Evolutionary conservation across 2,329 filamentous ascomycete species (phyloP).

Genomic region (Cladosporium sp.): DNA sequence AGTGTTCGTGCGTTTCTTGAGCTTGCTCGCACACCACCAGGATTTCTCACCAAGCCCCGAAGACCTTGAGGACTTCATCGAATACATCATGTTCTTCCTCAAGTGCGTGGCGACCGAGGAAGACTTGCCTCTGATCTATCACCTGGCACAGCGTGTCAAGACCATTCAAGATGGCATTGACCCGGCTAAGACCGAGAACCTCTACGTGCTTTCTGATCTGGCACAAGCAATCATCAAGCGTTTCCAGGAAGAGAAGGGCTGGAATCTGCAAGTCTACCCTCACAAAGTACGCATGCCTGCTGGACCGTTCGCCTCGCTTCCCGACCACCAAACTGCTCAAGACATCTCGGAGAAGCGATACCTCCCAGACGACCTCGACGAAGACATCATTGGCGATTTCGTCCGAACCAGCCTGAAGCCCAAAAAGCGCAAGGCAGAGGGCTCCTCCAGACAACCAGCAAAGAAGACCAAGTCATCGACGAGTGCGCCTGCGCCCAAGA

Average conservation of each 20-base stretch:
- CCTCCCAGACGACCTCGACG: constrained; percentile 69
- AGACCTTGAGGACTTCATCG: constrained; percentile 77
- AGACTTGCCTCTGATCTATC: constrained; percentile 85
- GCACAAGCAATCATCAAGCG: constrained; percentile 78
- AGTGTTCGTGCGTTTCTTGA: constrained; percentile 78
- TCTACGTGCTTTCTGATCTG: constrained; percentile 87
- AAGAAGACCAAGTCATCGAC: neutral
- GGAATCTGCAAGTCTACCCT: constrained; percentile 81
- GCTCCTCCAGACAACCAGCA: constrained; percentile 27
- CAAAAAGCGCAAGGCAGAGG: constrained; percentile 47
- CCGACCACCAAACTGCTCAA: constrained; percentile 75
- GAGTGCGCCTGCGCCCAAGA: constrained; percentile 33
- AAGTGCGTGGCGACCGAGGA: constrained; percentile 78
- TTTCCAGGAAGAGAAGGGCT: constrained; percentile 83
- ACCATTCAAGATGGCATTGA: constrained; percentile 79
- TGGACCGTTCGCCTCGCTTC: constrained; percentile 73
- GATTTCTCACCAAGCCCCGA: constrained; percentile 71
- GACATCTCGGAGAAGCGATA: constrained; percentile 85
- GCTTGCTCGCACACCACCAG: constrained; percentile 87
- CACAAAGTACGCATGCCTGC: constrained; percentile 78
- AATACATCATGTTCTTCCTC: constrained; percentile 89
- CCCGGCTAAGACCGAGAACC: constrained; percentile 65
- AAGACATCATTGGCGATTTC: constrained; percentile 73
- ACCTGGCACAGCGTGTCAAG: constrained; percentile 90
- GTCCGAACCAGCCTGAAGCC: constrained; percentile 70